Percentiles rank a stretch among this genome's conserved stretches.
phyloP scores from a whole-genome alignment of 345 rosid genomes.

The Gossypium longicalyx region DNA sequence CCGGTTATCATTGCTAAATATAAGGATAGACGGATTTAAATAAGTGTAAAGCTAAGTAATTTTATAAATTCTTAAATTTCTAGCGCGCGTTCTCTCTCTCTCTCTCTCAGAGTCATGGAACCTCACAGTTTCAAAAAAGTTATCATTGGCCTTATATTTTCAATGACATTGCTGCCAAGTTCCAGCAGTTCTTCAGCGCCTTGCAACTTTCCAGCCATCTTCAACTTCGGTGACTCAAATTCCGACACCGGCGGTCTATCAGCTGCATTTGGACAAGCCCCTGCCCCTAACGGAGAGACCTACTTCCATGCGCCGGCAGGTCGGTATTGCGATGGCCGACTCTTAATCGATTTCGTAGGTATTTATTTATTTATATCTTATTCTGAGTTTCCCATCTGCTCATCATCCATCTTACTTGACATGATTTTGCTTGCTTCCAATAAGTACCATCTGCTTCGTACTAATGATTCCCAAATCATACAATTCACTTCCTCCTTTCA shows the following conservation, averaged over 20 bases:
- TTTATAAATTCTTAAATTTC: no score
- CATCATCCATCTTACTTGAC: not conserved
- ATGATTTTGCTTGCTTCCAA: not conserved
- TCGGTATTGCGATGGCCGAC: slow-evolving; percentile 10
- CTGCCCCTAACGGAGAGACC: slow-evolving; percentile 39
- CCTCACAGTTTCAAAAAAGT: not conserved
- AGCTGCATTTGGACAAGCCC: slow-evolving; percentile 74
- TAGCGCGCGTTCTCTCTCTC: not conserved
- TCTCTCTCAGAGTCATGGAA: not conserved
- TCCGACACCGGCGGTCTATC: slow-evolving; percentile 75
- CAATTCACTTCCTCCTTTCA: not conserved
- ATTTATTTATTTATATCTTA: not conserved
- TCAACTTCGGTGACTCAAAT: slow-evolving; percentile 45
- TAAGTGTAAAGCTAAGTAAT: no score
- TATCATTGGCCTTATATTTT: not conserved
- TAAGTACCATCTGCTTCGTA: not conserved
- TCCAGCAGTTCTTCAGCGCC: slow-evolving; percentile 19
- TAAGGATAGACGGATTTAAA: no score
- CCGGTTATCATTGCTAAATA: no score
- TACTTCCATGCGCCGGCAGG: not conserved
- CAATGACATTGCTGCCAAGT: not conserved
- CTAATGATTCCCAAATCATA: not conserved
- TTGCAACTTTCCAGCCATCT: slow-evolving; percentile 68
- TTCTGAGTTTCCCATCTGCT: not conserved
- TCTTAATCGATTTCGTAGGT: slow-evolving; percentile 9